Base-by-base conservation (phyloP, 306 rosid genomes). In the Glycyrrhiza uralensis region DNA sequence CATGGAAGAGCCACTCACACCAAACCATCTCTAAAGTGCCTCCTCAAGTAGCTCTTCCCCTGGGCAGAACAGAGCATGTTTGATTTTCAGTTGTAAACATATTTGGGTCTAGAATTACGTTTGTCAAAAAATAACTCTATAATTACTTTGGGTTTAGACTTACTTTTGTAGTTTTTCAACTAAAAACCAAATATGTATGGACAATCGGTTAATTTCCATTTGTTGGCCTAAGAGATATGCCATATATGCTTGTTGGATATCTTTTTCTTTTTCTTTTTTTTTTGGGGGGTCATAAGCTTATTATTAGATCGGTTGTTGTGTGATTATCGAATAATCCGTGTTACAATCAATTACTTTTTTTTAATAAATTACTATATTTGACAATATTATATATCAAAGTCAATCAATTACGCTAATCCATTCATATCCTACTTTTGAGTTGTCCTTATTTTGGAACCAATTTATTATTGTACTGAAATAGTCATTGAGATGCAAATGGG, bases 1-100 rank as follows among this genome's bases (percentile, higher is more conserved):
- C 83, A 79, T 8, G 89, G 89, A 69, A 79, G 5, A n/a, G 80
- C 82, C 59, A 1, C 73, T 3, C 74, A 74, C 49, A 74, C 81
- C 62, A 81, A 74, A 57, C 88, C 88, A 7, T 0, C 52, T 46
- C 0, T 78, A 0, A 70, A 78, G 0, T 84, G 85, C 38, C 75
- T 84, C 75, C 79, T 69, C 0, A 74, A 79, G 47, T 82, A 69
- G 75, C 66, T 58, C 65, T 56, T 28, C 26, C 32, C 9, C 15
- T 26, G 74, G 13, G 18, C 23, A 32, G 15, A 36, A n/a, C 7
- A 14, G 13, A n/a, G n/a, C n/a, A n/a, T n/a, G n/a, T n/a, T n/a
- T n/a, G n/a, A n/a, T n/a, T n/a, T n/a, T n/a, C n/a, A n/a, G n/a
- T n/a, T n/a, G n/a, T n/a, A n/a, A n/a, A n/a, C n/a, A n/a, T n/a